Conservation (phyloP, 805 yeast genomes). For the Torulaspora indica region DNA sequence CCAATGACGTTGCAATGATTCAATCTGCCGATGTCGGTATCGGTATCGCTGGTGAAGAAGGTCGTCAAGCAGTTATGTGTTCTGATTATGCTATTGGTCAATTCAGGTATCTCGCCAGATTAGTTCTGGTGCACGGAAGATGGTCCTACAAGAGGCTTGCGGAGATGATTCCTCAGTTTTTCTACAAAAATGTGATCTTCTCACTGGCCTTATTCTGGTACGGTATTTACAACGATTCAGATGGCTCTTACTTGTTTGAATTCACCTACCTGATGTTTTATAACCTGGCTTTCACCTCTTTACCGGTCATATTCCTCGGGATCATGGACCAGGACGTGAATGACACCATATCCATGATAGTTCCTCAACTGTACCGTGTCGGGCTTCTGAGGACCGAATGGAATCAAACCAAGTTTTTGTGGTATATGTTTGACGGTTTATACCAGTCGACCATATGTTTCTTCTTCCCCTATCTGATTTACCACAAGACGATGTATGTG, state of each 20-base stretch:
- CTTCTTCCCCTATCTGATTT: constrained; percentile 65
- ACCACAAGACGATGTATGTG: constrained; percentile 41
- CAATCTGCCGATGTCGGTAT: constrained; percentile 85
- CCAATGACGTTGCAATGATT: constrained; percentile 88
- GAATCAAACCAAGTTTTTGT: constrained; percentile 61
- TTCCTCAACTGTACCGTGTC: constrained; percentile 68
- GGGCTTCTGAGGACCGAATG: constrained; percentile 73
- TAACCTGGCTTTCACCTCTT: constrained; percentile 76
- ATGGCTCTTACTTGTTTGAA: constrained; percentile 75
- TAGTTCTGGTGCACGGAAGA: constrained; percentile 73
- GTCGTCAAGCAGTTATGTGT: constrained; percentile 84
- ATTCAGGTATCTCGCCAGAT: constrained; percentile 63
- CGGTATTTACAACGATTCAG: constrained; percentile 68
- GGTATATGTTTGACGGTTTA: constrained; percentile 72
- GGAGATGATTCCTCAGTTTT: constrained; percentile 80
- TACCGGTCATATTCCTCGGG: constrained; percentile 74
- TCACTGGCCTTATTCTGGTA: constrained; percentile 74
- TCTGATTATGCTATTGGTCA: constrained; percentile 85
- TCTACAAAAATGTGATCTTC: constrained; percentile 73
- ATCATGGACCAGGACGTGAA: constrained; percentile 77
- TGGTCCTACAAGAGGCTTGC: constrained; percentile 81
- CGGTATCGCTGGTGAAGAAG: constrained; percentile 90
- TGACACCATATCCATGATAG: constrained; percentile 60
- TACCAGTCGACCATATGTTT: constrained; percentile 70
- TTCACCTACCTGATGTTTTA: constrained; percentile 76